A percentile compares a stretch with the other conserved stretches of the same genome.
Conservation (phyloP, 805 yeast genomes). For the Yamadazyma paraphyllophila region DNA sequence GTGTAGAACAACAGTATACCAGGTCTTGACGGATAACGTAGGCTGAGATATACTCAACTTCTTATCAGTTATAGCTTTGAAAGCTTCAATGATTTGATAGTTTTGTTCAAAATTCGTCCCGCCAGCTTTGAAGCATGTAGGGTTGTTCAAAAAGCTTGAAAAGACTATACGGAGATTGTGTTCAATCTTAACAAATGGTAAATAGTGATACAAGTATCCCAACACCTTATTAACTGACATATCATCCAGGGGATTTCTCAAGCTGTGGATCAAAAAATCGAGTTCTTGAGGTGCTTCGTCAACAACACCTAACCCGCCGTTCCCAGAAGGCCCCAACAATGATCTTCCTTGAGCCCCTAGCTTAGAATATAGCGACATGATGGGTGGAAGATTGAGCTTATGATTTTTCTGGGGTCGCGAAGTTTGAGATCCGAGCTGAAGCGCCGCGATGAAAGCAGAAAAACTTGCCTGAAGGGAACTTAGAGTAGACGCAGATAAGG, state of each 20-base stretch:
- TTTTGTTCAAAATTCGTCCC: conserved; percentile 25
- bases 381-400: neutral
- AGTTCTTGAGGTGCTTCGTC: conserved; percentile 36
- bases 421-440: too few species aligned
- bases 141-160: conserved; percentile 44
- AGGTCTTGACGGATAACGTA: conserved; percentile 42
- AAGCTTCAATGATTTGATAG: conserved; percentile 47
- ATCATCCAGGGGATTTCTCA: conserved; percentile 38
- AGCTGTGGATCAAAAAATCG: conserved; percentile 46
- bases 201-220: conserved; percentile 50
- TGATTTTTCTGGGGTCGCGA: conserved; percentile 9
- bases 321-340: neutral
- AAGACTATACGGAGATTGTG: conserved; percentile 46
- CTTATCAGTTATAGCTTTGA: conserved; percentile 43
- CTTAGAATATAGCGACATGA: conserved; percentile 15
- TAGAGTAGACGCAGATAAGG: neutral
- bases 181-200: conserved; percentile 49
- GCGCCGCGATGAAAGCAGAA: conserved; percentile 2
- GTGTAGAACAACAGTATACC: conserved; percentile 36
- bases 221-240: conserved; percentile 32
- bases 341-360: conserved; percentile 15
- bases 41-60: conserved; percentile 50
- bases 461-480: neutral
- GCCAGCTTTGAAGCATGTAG: conserved; percentile 26
- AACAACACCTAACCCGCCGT: neutral